Conservation (phyloP, 208 protist genomes). For the Wallacemonas sp. region DNA sequence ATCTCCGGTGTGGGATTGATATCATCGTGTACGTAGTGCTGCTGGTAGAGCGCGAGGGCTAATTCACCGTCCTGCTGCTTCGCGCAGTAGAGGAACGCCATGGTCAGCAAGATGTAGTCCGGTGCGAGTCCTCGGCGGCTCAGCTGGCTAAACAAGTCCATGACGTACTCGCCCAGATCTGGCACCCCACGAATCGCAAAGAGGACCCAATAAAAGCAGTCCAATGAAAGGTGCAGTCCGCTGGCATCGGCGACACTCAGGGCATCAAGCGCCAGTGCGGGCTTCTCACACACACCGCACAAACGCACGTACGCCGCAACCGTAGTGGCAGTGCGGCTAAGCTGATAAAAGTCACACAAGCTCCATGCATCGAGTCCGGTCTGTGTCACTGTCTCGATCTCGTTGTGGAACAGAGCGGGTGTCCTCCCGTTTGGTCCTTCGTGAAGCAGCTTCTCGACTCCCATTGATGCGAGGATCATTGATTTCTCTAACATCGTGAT, state of each 20-base stretch:
- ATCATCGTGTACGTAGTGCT: constrained; percentile 59
- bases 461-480: constrained; percentile 67
- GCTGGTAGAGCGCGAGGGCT: constrained; percentile 67
- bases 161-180: constrained; percentile 75
- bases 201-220: constrained; percentile 79
- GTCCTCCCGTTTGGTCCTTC: background rate
- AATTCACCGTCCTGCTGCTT: constrained; percentile 76
- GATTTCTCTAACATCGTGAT: constrained; percentile 71
- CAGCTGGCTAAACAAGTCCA: constrained; percentile 76
- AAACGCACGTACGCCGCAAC: constrained; percentile 82
- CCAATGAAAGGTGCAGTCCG: constrained; percentile 52
- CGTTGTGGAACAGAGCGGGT: background rate
- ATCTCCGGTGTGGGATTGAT: constrained; percentile 88
- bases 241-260: constrained; percentile 65
- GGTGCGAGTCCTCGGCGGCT: constrained; percentile 65
- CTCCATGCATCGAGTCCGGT: constrained; percentile 81
- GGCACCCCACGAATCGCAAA: constrained; percentile 68
- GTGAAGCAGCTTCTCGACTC: constrained; percentile 36
- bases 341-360: constrained; percentile 87
- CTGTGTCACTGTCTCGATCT: constrained; percentile 22
- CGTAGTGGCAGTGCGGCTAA: constrained; percentile 46
- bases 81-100: constrained; percentile 78
- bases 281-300: constrained; percentile 41
- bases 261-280: constrained; percentile 67
- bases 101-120: constrained; percentile 81